phyloP scores from a whole-genome alignment of 2,329 filamentous ascomycete species.

The Fusarium sterilihyphosum region DNA sequence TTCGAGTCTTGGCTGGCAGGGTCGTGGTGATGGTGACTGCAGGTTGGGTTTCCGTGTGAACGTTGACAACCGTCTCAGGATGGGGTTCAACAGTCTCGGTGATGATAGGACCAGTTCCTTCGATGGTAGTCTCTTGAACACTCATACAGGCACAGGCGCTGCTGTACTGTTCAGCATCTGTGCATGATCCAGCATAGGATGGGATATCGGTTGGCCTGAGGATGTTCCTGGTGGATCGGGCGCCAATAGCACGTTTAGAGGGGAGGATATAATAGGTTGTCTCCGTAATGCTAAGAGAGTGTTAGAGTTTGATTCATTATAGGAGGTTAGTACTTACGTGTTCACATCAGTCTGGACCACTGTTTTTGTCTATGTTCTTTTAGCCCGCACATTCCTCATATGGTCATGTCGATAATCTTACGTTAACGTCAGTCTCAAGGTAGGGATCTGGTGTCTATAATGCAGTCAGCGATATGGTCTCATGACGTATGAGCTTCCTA shows the following conservation, averaged over 20 bases:
- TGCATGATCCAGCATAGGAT: neutral
- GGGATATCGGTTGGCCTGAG: neutral
- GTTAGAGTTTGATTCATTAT: neutral
- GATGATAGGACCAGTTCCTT: neutral
- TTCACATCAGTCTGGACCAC: neutral
- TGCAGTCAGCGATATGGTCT: neutral
- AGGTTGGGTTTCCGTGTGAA: neutral
- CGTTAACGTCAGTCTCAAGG: neutral
- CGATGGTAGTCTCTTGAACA: neutral
- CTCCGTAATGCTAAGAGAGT: neutral
- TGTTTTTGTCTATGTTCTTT: neutral
- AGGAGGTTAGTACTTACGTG: rapidly evolving
- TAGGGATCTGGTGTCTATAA: neutral
- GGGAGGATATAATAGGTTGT: neutral
- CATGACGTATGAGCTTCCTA: rapidly evolving
- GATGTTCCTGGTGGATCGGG: neutral
- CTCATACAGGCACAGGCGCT: neutral
- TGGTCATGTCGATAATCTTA: rapidly evolving
- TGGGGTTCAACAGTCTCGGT: neutral
- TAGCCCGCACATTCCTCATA: rapidly evolving
- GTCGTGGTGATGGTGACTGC: neutral
- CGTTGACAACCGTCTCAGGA: neutral
- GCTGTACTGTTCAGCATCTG: neutral
- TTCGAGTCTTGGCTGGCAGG: neutral
- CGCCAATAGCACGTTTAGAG: neutral